Evolutionary conservation across 2,329 filamentous ascomycete genomes (phyloP).

Genomic region (Xylaria sp.): DNA sequence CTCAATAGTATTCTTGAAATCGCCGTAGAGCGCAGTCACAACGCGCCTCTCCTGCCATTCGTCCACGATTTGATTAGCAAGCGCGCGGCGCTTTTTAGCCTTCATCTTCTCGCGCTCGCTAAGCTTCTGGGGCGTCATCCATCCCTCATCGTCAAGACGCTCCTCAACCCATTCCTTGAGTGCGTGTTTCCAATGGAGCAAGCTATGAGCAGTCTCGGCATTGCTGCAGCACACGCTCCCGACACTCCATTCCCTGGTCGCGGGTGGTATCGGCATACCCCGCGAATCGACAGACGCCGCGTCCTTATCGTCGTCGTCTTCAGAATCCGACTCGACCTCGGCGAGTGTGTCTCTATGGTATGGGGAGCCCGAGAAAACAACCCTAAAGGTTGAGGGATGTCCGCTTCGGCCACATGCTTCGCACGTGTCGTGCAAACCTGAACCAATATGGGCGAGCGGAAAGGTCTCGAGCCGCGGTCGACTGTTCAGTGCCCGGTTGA

Average conservation of each 20-base stretch:
- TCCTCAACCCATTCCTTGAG: slow-evolving; percentile 75
- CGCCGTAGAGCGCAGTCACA: slow-evolving; percentile 65
- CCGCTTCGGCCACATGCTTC: slow-evolving; percentile 73
- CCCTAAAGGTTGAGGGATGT: slow-evolving; percentile 69
- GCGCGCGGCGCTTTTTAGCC: slow-evolving; percentile 61
- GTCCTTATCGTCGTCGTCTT: slow-evolving; percentile 44
- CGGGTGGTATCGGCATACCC: slow-evolving; percentile 44
- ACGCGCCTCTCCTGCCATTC: slow-evolving; percentile 65
- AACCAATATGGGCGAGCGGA: slow-evolving; percentile 46
- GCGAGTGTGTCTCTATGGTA: slow-evolving; percentile 72
- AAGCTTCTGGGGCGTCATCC: slow-evolving; percentile 62
- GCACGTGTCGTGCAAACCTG: slow-evolving; percentile 54
- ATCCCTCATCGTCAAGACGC: slow-evolving; percentile 62
- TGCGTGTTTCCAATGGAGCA: slow-evolving; percentile 77
- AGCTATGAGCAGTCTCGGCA: slow-evolving; percentile 71
- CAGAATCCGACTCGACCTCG: slow-evolving; percentile 58
- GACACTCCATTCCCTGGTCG: slow-evolving; percentile 49
- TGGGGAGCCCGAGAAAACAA: slow-evolving; percentile 68
- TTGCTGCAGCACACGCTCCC: slow-evolving; percentile 52
- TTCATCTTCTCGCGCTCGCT: slow-evolving; percentile 66
- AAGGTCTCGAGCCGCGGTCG: slow-evolving; percentile 65
- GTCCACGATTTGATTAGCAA: slow-evolving; percentile 68
- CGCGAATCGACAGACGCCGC: slow-evolving; percentile 47
- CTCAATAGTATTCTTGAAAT: slow-evolving; percentile 69
- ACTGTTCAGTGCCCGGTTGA: slow-evolving; percentile 68